Evolutionary conservation across 2,329 filamentous ascomycete genomes (phyloP).

Genomic region (Beauveria medogensis): DNA sequence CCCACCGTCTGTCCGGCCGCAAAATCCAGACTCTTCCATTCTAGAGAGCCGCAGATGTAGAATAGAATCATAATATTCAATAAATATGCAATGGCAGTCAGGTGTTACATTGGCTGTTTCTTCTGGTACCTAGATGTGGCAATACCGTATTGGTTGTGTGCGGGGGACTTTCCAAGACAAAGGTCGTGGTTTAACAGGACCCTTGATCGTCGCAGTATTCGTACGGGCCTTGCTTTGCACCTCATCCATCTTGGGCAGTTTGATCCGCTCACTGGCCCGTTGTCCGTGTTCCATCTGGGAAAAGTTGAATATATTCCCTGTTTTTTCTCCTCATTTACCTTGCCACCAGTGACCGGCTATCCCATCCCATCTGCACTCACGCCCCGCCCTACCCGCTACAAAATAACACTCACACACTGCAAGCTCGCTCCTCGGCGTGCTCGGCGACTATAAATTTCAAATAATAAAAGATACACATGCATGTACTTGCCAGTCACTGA

Average conservation of each 20-base stretch:
- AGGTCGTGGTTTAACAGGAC: background rate
- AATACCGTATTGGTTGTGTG: background rate
- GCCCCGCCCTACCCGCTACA: no score
- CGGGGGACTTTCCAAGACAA: background rate
- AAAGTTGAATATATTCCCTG: background rate
- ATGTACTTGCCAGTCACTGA: background rate
- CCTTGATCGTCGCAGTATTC: background rate
- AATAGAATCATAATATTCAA: background rate
- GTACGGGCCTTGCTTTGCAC: background rate
- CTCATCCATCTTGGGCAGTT: background rate
- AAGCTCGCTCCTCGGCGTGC: no score
- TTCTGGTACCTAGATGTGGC: background rate
- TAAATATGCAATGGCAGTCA: background rate
- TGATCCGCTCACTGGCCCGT: background rate
- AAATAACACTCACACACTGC: no score
- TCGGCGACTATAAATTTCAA: no score
- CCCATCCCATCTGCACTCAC: no score
- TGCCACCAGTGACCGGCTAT: no score
- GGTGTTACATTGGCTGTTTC: background rate
- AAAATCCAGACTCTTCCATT: conserved; percentile 1
- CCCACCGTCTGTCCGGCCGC: background rate
- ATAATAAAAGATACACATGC: background rate
- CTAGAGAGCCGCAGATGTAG: background rate
- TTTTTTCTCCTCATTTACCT: background rate
- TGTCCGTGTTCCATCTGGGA: background rate